Evolutionary conservation across 169 alveolate species (phyloP).

Genomic region (Plasmodium malariae): DNA sequence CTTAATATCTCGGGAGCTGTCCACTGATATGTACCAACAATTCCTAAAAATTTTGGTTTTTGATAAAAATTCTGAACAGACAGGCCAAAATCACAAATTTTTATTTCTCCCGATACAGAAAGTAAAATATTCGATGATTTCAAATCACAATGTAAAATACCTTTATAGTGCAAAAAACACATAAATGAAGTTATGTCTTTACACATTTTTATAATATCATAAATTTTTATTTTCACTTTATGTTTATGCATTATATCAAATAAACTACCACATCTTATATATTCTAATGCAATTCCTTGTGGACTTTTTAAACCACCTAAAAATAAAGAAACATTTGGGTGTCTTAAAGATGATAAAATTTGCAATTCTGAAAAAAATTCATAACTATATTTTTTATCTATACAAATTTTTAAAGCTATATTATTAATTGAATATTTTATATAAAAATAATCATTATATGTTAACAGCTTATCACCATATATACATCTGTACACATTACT

Average conservation of each 20-base stretch:
- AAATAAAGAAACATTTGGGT: constrained; percentile 87
- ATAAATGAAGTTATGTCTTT: constrained; percentile 87
- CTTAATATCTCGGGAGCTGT: constrained; percentile 89
- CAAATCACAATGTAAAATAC: constrained; percentile 89
- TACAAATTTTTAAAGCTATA: constrained; percentile 62
- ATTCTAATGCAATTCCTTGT: constrained; percentile 82
- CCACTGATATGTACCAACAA: constrained; percentile 88
- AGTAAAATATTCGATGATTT: constrained; percentile 88
- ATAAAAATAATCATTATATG: constrained; percentile 14
- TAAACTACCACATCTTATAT: constrained; percentile 84
- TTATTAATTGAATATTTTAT: constrained; percentile 22
- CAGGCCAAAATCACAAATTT: constrained; percentile 92
- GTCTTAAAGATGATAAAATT: constrained; percentile 85
- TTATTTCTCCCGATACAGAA: constrained; percentile 88
- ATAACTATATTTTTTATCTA: constrained; percentile 40
- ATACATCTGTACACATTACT: constrained; percentile 87
- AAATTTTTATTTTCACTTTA: constrained; percentile 76
- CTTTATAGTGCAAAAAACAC: constrained; percentile 86
- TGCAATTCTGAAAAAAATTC: constrained; percentile 87
- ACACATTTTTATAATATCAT: constrained; percentile 82
- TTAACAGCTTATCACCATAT: constrained; percentile 37
- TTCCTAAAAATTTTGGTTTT: constrained; percentile 79
- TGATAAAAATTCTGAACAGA: constrained; percentile 79
- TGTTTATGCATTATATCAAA: constrained; percentile 82
- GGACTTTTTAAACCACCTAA: constrained; percentile 86